Conservation (phyloP, 2,329 filamentous ascomycete species). For the Botrytis elliptica region DNA sequence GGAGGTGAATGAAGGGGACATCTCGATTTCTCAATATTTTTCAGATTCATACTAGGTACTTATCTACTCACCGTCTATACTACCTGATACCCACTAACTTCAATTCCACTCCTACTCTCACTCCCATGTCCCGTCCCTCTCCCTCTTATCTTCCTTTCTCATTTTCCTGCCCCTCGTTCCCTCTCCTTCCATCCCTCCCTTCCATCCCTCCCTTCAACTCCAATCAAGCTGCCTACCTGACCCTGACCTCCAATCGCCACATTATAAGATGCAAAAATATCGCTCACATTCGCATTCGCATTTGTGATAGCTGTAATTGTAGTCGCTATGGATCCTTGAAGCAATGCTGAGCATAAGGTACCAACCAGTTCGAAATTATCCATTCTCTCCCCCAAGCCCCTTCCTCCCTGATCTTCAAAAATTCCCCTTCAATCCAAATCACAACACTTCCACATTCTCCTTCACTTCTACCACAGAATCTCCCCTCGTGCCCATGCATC, state of each 20-base stretch:
- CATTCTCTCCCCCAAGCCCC: not conserved
- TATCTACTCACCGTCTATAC: not conserved
- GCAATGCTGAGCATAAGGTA: not conserved
- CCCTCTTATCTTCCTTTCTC: not conserved
- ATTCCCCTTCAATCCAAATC: not conserved
- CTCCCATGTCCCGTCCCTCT: not conserved
- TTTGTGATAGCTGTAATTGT: not conserved
- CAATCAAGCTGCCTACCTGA: not conserved
- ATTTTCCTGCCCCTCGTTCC: not conserved
- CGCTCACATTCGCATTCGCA: not conserved
- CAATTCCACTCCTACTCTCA: not conserved
- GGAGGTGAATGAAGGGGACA: not conserved
- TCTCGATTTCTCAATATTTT: not conserved
- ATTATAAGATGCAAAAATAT: not conserved
- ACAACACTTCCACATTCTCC: too few relatives aligned
- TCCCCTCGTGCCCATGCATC: not conserved
- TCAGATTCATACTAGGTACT: not conserved
- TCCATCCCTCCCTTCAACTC: not conserved
- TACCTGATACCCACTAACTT: not conserved
- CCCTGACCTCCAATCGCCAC: not conserved
- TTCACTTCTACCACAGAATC: not conserved
- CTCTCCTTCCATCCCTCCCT: not conserved
- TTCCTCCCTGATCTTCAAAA: not conserved
- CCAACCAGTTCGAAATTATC: not conserved
- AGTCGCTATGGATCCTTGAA: not conserved